Evolutionary conservation across 495 filamentous ascomycete genomes (phyloP).

Genomic region (Hypoxylon lenormandii): DNA sequence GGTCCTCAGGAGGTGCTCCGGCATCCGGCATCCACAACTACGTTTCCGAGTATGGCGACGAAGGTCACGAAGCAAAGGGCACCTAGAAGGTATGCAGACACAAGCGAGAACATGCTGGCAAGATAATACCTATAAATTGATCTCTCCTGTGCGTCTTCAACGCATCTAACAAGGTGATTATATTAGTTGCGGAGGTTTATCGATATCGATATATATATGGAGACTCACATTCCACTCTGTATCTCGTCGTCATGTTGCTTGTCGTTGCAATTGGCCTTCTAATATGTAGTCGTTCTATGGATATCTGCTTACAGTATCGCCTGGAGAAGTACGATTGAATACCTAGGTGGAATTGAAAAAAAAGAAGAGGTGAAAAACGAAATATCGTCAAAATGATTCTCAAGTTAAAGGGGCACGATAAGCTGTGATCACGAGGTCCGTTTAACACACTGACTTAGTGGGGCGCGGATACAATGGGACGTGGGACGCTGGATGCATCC

Average conservation of each 20-base stretch:
- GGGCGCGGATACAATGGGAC: conserved; percentile 18
- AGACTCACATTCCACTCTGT: conserved; percentile 84
- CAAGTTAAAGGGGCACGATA: conserved; percentile 38
- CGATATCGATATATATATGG: conserved; percentile 5
- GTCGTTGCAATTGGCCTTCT: conserved; percentile 13
- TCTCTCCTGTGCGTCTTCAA: conserved; percentile 89
- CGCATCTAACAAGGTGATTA: conserved; percentile 69
- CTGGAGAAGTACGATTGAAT: too few relatives aligned
- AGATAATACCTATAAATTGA: conserved; percentile 75
- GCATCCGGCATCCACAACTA: conserved; percentile 15
- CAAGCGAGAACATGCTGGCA: conserved; percentile 15
- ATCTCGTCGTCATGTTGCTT: conserved; percentile 81
- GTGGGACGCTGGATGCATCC: too few relatives aligned
- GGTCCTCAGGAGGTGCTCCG: conserved; percentile 56
- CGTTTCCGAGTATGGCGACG: conserved; percentile 13
- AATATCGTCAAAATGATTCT: conserved; percentile 3
- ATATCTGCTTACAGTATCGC: conserved; percentile 4
- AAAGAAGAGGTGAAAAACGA: conserved; percentile 17
- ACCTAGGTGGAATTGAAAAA: too few relatives aligned
- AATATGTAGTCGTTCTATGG: background rate
- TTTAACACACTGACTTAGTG: conserved; percentile 19
- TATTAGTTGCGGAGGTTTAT: conserved; percentile 34
- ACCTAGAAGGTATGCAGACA: conserved; percentile 17
- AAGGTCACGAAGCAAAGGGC: conserved; percentile 4
- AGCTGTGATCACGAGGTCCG: conserved; percentile 36